A percentile compares a stretch with the other conserved stretches of the same genome.
These are phyloP conservation scores for Sarocladium kiliense DNA, from an alignment of 2,329 filamentous ascomycete genomes.

Conservation along the genomic window DNA sequence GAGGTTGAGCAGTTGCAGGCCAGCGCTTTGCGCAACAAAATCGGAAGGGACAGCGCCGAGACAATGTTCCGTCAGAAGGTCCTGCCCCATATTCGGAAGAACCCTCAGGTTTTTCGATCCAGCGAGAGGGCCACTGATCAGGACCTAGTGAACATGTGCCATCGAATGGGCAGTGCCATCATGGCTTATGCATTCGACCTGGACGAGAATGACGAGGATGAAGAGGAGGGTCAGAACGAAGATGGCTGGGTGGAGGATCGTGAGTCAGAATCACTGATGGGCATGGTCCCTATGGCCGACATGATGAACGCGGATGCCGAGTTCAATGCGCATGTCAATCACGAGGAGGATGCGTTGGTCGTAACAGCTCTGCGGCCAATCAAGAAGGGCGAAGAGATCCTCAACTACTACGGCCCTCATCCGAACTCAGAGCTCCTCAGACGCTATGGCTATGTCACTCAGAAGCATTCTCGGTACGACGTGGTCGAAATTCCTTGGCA, in stretches of 20 bases:
- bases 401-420: slow-evolving; percentile 86
- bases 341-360: slow-evolving; percentile 51
- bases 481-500: slow-evolving; percentile 72
- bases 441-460: slow-evolving; percentile 82
- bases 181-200: slow-evolving; percentile 94
- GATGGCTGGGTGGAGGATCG: slow-evolving; percentile 63
- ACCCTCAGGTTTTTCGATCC: slow-evolving; percentile 38
- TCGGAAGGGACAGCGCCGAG: slow-evolving; percentile 70
- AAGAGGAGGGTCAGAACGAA: slow-evolving; percentile 53
- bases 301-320: slow-evolving; percentile 85
- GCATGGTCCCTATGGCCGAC: slow-evolving; percentile 88
- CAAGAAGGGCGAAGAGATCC: slow-evolving; percentile 65
- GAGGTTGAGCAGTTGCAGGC: slow-evolving; percentile 72
- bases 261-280: slow-evolving; percentile 57
- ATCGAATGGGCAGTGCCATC: slow-evolving; percentile 80
- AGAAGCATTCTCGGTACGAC: slow-evolving; percentile 71
- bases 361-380: slow-evolving; percentile 70
- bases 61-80: slow-evolving; percentile 56
- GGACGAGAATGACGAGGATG: slow-evolving; percentile 49
- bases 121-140: slow-evolving; percentile 32
- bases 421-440: slow-evolving; percentile 78
- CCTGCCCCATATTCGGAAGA: slow-evolving; percentile 43
- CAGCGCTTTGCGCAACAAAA: slow-evolving; percentile 69
- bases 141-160: slow-evolving; percentile 51
- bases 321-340: slow-evolving; percentile 64